Evolutionary conservation across 495 filamentous ascomycete species (phyloP).

Genomic region (Penicillium angulare): DNA sequence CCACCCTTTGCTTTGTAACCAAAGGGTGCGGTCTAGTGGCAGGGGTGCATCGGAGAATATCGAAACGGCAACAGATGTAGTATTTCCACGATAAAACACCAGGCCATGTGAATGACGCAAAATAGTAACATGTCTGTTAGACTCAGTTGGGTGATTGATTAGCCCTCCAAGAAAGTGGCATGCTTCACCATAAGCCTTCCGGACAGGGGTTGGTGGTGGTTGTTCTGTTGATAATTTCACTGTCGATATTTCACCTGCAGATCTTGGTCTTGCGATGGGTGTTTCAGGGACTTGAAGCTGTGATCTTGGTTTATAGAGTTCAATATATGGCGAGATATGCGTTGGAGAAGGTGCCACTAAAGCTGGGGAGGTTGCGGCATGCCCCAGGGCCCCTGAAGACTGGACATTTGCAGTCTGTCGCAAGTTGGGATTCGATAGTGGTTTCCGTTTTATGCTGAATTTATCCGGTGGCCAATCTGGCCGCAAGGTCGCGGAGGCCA

Average conservation of each 20-base stretch:
- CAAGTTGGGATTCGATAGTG: constrained; percentile 27
- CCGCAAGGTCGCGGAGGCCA: constrained; percentile 14
- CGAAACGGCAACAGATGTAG: constrained; percentile 60
- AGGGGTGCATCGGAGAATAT: constrained; percentile 59
- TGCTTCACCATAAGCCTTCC: constrained; percentile 53
- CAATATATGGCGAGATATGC: constrained; percentile 25
- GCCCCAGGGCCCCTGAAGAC: constrained; percentile 1
- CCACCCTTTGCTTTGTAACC: constrained; percentile 66
- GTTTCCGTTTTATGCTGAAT: constrained; percentile 24
- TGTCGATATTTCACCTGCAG: constrained; percentile 11
- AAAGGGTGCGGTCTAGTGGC: constrained; percentile 57
- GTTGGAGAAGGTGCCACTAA: constrained; percentile 8
- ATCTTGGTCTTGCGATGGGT: constrained; percentile 12
- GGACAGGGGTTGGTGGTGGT: constrained; percentile 16
- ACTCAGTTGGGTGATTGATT: constrained; percentile 59
- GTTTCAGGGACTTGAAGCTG: neutral
- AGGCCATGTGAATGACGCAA: constrained; percentile 63
- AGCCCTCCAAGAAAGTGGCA: constrained; percentile 63
- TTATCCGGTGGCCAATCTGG: constrained; percentile 15
- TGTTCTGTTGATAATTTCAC: constrained; percentile 4
- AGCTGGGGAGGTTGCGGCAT: constrained; percentile 13
- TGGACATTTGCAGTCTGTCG: constrained; percentile 18
- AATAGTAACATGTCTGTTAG: constrained; percentile 64
- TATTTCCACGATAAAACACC: constrained; percentile 61
- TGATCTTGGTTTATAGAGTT: constrained; percentile 15